Evolutionary conservation across 2,329 filamentous ascomycete species (phyloP), one percentile per base, ranked within the genome.

Genomic region (Daldinia sp.): DNA sequence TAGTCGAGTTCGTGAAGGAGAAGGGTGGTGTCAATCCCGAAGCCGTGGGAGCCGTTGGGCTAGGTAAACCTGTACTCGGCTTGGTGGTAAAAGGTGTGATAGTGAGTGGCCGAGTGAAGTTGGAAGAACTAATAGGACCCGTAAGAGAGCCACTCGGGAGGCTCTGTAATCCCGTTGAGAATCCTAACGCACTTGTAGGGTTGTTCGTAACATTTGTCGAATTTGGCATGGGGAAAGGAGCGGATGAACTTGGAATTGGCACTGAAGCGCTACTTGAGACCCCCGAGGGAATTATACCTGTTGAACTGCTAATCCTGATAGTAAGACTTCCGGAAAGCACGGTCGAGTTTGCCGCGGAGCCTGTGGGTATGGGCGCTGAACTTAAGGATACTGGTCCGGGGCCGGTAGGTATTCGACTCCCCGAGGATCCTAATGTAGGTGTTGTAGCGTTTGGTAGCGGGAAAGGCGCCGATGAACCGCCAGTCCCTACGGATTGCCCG

Each of bases 151-250:
- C 55, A 15, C 57, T 58, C 13, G 52, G 29, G 4, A 62, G 17
- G 25, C 11, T 58, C 23, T 48, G 25, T 11, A 47, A 41, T 48
- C 51, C 39, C 9, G 66, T 66, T 29, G 59, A 58, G 23, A 51
- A 25, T 8, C 39, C 39, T 7, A 23, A 21, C 10, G 39, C 3
- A n/a, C 39, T 23, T 13, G 39, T 45, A 15, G 39, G 39, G 15
- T 64, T 43, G 17, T 47, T 61, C 6, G 63, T 41, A 9, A 47
- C 23, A 10, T 11, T 50, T 13, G 69, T 72, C 13, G 70, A 70
- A 43, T 72, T 73, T 15, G 54, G 19, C 50, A 63, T 48, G 1
- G 71, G 56, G 43, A 71, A 70, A 25, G 69, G 68, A 45, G 53
- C 57, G 10, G 63, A 63, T 27, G 27, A 53, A 8, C 54, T 53